Percentiles rank a stretch among this genome's conserved stretches.
Conservation (phyloP, 768 basidiomycete genomes). For the Russula sp. region DNA sequence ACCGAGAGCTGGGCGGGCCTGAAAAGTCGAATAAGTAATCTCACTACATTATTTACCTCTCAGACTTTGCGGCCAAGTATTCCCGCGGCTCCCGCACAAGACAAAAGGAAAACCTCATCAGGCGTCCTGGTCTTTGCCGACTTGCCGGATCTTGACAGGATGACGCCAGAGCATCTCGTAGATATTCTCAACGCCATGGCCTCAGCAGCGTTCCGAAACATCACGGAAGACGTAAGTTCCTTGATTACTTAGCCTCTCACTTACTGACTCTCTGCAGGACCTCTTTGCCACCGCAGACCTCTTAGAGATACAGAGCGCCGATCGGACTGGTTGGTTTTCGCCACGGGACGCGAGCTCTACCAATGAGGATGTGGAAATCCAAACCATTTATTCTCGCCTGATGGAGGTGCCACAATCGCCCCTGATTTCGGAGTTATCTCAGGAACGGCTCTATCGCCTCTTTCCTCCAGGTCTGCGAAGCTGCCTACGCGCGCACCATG, state of each 20-base stretch:
- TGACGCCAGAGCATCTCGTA: constrained; percentile 68
- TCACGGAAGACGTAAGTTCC: constrained; percentile 65
- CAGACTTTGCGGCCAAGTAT: constrained; percentile 26
- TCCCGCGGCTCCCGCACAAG: background rate
- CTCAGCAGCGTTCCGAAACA: constrained; percentile 67
- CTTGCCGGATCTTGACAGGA: constrained; percentile 60
- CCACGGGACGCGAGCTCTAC: constrained; percentile 50
- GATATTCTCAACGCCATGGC: constrained; percentile 76
- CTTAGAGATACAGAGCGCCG: constrained; percentile 75
- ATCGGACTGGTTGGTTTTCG: constrained; percentile 77
- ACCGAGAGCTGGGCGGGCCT: constrained; percentile 21
- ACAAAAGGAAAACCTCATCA: constrained; percentile 6
- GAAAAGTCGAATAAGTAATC: background rate
- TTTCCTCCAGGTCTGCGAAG: constrained; percentile 74
- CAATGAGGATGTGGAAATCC: constrained; percentile 71
- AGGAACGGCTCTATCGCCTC: constrained; percentile 69
- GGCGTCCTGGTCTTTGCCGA: constrained; percentile 34
- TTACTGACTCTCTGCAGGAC: constrained; percentile 48
- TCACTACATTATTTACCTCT: constrained; percentile 15
- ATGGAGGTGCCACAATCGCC: constrained; percentile 70
- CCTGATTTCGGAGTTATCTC: constrained; percentile 64
- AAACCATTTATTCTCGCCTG: constrained; percentile 72
- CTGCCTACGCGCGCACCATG: constrained; percentile 70
- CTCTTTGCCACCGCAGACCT: constrained; percentile 74
- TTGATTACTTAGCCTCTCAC: constrained; percentile 2